Evolutionary conservation across 192 early-diverging fungal genomes (phyloP).

Genomic region (Pecoramyces ruminantium): DNA sequence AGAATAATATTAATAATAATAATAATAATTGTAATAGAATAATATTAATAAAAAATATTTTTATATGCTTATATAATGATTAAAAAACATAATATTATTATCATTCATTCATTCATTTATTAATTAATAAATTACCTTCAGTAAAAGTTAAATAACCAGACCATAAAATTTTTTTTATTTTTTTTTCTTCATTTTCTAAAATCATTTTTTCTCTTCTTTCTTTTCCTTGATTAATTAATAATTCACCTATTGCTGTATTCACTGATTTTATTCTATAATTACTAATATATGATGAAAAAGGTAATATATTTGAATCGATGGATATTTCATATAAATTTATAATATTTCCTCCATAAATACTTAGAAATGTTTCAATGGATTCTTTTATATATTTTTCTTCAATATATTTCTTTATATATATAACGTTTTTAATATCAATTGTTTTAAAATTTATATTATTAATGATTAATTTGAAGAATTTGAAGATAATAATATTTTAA

Average conservation of each 20-base stretch:
- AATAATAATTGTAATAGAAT: no score
- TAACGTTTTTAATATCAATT: no score
- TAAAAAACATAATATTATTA: no score
- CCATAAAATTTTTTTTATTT: not conserved
- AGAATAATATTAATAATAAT: no score
- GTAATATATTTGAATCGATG: not conserved
- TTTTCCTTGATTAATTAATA: not conserved
- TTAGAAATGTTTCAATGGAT: not conserved
- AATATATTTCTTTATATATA: not conserved
- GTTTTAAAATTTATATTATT: no score
- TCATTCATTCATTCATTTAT: no score
- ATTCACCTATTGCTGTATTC: not conserved
- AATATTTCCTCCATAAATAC: not conserved
- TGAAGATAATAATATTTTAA: no score
- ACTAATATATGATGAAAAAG: not conserved
- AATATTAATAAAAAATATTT: no score
- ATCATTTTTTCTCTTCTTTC: not conserved
- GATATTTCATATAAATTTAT: not conserved
- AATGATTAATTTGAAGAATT: no score
- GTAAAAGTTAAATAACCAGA: not conserved
- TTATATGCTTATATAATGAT: no score
- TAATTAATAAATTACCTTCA: no score
- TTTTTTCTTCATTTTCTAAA: not conserved
- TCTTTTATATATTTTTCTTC: not conserved
- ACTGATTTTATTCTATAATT: not conserved